Evolutionary conservation across 768 basidiomycete species (phyloP).

Genomic region (Rhodotorula graminis): DNA sequence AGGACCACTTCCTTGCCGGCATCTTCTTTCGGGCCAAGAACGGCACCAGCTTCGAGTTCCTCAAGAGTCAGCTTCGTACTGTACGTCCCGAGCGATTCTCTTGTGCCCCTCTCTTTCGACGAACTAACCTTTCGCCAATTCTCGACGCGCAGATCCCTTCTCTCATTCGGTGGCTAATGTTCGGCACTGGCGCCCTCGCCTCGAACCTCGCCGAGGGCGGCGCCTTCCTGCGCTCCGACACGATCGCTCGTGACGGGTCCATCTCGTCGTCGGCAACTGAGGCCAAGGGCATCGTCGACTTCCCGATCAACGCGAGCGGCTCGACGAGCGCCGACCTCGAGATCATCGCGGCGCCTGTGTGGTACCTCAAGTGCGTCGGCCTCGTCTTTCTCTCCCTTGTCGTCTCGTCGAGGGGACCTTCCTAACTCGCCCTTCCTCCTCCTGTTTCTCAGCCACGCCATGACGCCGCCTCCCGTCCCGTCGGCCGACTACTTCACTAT

Average conservation of each 20-base stretch:
- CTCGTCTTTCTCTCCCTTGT: neutral
- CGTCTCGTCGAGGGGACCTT: neutral
- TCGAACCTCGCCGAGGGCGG: constrained; percentile 33
- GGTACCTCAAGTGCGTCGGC: constrained; percentile 9
- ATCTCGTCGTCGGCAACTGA: constrained; percentile 5
- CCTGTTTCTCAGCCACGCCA: constrained; percentile 6
- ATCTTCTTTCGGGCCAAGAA: constrained; percentile 13
- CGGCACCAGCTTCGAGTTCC: constrained; percentile 15
- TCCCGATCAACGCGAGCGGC: constrained; percentile 23
- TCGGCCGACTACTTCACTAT: constrained; percentile 27
- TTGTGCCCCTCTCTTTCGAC: neutral
- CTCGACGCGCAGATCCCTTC: constrained; percentile 1
- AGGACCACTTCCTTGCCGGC: constrained; percentile 32
- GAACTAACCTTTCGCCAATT: neutral
- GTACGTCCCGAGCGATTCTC: neutral
- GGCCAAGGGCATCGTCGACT: neutral
- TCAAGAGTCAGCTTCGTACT: constrained; percentile 24
- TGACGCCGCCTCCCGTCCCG: constrained; percentile 6
- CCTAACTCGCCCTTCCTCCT: too few relatives aligned
- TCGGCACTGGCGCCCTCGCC: constrained; percentile 22
- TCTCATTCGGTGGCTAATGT: constrained; percentile 26
- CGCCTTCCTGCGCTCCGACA: constrained; percentile 37
- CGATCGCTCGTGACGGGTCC: constrained; percentile 16
- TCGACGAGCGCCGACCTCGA: constrained; percentile 33
- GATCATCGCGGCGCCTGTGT: constrained; percentile 24